phyloP scores from a whole-genome alignment of 2,329 filamentous ascomycete species.

The Aspergillus caelatus region DNA sequence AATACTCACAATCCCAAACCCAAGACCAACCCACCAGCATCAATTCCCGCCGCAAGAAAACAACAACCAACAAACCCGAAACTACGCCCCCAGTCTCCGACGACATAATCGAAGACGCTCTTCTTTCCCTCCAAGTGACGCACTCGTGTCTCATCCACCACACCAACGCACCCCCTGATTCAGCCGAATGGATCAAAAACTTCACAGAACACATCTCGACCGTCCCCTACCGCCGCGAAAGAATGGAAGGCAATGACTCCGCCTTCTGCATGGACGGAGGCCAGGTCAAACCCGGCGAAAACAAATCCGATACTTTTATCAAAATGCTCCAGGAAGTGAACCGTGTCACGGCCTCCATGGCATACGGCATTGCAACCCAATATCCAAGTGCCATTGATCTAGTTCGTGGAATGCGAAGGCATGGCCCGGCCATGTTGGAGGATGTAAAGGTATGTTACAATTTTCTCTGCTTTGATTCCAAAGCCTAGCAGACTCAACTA shows the following conservation, averaged over 20 bases:
- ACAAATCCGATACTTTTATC: conserved; percentile 67
- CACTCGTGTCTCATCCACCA: conserved; percentile 72
- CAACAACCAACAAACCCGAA: conserved; percentile 38
- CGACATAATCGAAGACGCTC: conserved; percentile 69
- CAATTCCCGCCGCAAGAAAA: conserved; percentile 31
- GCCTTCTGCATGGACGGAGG: conserved; percentile 79
- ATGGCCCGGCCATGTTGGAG: conserved; percentile 66
- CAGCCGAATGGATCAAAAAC: conserved; percentile 70
- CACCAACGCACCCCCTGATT: conserved; percentile 62
- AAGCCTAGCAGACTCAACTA: neutral
- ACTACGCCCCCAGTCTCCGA: conserved; percentile 62
- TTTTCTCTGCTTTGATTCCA: neutral
- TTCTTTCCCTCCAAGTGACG: conserved; percentile 69
- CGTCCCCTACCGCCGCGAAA: conserved; percentile 65
- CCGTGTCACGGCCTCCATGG: conserved; percentile 71
- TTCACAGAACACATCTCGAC: conserved; percentile 81
- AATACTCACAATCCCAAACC: conserved; percentile 40
- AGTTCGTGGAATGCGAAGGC: conserved; percentile 59
- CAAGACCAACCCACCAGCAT: conserved; percentile 24
- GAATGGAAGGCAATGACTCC: conserved; percentile 51
- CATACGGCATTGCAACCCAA: conserved; percentile 66
- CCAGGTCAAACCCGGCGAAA: conserved; percentile 72
- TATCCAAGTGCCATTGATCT: conserved; percentile 63
- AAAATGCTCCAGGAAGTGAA: conserved; percentile 76
- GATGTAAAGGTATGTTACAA: conserved; percentile 51